Percentiles rank a stretch among this genome's conserved stretches.
Evolutionary conservation across 192 early-diverging fungal genomes (phyloP).

Genomic region (Podila clonocystis): DNA sequence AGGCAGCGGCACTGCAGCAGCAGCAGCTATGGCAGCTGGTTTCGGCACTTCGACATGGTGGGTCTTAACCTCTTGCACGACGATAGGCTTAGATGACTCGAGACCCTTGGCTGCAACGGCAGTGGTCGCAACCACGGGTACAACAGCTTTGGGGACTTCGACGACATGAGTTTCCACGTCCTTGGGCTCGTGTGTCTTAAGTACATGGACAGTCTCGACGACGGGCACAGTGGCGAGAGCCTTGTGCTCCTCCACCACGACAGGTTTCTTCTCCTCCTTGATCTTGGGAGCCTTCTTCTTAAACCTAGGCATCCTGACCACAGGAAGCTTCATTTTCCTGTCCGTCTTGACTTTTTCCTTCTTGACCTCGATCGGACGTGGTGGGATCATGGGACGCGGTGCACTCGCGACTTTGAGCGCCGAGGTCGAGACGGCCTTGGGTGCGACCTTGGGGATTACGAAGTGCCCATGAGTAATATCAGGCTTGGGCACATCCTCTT

Average conservation of each 20-base stretch:
- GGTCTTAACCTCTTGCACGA: not conserved
- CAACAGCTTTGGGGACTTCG: not conserved
- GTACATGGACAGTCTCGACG: not conserved
- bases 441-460: constrained; percentile 6
- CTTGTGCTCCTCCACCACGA: not conserved
- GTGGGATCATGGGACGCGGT: constrained; percentile 21
- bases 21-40: not conserved
- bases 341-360: not conserved
- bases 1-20: not conserved
- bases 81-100: not conserved
- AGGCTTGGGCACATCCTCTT: constrained; percentile 26
- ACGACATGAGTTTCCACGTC: not conserved
- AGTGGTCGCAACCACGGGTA: not conserved
- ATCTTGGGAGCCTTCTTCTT: constrained; percentile 4
- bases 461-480: constrained; percentile 11
- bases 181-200: not conserved
- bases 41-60: not conserved
- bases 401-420: constrained; percentile 12
- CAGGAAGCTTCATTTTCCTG: constrained; percentile 9
- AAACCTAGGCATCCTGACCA: not conserved
- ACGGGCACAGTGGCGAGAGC: not conserved
- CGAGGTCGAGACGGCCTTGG: constrained; percentile 6
- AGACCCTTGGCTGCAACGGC: not conserved
- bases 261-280: not conserved
- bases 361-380: not conserved